These are phyloP conservation scores for Tulasnella sp. DNA, from an alignment of 768 basidiomycete genomes.

Conservation along the genomic window DNA sequence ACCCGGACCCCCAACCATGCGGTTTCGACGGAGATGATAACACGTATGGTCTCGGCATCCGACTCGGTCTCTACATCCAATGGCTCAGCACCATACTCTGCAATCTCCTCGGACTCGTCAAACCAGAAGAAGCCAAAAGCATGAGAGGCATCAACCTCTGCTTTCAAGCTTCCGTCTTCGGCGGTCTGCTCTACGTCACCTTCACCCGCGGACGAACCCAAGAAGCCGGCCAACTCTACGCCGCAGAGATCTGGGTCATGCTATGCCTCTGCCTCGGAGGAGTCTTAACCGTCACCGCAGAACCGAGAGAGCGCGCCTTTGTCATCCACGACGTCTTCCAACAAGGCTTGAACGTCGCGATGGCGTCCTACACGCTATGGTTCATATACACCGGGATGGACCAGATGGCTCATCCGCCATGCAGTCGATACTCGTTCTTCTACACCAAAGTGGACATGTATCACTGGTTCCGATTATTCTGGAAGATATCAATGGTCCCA, in stretches of 20 bases:
- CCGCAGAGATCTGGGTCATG: constrained; percentile 7
- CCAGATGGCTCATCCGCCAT: background rate
- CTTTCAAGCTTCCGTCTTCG: constrained; percentile 7
- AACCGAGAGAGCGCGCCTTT: background rate
- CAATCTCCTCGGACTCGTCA: background rate
- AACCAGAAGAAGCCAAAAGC: constrained; percentile 4
- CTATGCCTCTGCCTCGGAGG: constrained; percentile 21
- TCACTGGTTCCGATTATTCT: constrained; percentile 3
- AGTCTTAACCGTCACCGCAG: background rate
- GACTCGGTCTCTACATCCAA: constrained; percentile 15
- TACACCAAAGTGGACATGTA: constrained; percentile 9
- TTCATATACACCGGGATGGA: background rate
- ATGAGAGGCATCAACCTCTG: constrained; percentile 2
- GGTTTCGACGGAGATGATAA: constrained; percentile 20
- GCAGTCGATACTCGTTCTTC: constrained; percentile 8
- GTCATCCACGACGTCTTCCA: constrained; percentile 3
- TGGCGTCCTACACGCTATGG: constrained; percentile 6
- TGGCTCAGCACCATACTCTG: background rate
- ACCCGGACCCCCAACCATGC: background rate
- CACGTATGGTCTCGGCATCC: constrained; percentile 14
- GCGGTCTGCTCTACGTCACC: constrained; percentile 11
- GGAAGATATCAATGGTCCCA: background rate
- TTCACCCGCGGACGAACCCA: background rate
- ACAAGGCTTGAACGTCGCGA: background rate
- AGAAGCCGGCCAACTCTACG: constrained; percentile 4